Base-by-base conservation (phyloP, 108 stramenopile genomes). In the Skeletonema tropicum region DNA sequence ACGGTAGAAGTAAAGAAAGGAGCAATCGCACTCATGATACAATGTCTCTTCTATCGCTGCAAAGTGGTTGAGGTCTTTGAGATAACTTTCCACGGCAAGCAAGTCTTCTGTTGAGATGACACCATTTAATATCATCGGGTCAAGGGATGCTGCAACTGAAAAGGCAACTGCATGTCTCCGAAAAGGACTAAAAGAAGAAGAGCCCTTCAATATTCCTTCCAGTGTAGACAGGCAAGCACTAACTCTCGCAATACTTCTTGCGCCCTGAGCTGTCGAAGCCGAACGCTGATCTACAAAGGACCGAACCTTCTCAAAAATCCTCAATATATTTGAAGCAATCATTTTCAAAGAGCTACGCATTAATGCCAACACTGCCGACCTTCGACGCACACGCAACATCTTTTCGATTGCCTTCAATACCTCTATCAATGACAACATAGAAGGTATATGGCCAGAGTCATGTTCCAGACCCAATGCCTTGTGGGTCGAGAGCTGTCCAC, bases 361-460 rank as follows among this genome's bases (percentile, higher is more conserved):
- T 42, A 71, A 66, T 19, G 80, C 25, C 39, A 81, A 21, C 33
- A 85, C 76, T 17, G 75, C 75, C 5, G 77, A 36, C 32, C 86
- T 76, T 39, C 84, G 64, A 46, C 83, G 71, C 14, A 70, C 74
- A 31, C 75, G 48, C 23, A 87, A 75, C 78, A 76, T 68, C 49
- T 79, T 68, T 42, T 87, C 84, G n/a, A 87, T 70, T 12, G 74
- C 62, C 68, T 87, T 87, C 41, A 84, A 49, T 3, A 78, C 72
- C 12, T 73, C 73, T n/a, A 81, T 42, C 23, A 87, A 62, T 1
- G 68, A 62, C 23, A 76, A 19, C n/a, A 80, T 39, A 12, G 81
- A 57, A 11, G 63, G 15, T 32, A 83, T 31, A 46, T 83, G 74
- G 3, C 60, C 26, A 7, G 66, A 65, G 49, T 72, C 45, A 6